A percentile compares a stretch with the other conserved stretches of the same genome.
Conservation (phyloP, 225 moss, liverwort and hornwort genomes). For the Marchantia polymorpha region DNA sequence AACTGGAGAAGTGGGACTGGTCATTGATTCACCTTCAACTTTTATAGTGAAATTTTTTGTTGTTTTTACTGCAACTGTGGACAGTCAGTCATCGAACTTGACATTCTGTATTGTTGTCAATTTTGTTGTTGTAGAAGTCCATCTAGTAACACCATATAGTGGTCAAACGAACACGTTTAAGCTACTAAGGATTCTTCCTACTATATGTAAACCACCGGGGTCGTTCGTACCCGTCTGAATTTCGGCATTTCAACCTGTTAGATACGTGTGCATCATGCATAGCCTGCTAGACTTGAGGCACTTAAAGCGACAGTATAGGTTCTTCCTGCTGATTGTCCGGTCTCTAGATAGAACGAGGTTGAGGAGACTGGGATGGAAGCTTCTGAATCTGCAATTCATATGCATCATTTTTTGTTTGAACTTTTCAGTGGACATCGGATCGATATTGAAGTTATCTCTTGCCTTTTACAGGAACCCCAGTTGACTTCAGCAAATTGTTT, state of each 20-base stretch:
- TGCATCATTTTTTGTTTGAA: background rate
- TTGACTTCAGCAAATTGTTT: constrained; percentile 48
- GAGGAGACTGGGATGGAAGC: too few species aligned
- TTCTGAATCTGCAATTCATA: background rate
- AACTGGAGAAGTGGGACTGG: too few species aligned
- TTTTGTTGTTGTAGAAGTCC: too few species aligned
- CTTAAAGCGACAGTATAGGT: background rate
- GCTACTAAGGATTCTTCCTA: too few species aligned
- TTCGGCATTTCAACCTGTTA: background rate
- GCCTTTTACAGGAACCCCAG: constrained; percentile 59
- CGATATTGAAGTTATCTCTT: background rate
- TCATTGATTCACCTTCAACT: too few species aligned
- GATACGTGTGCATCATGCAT: background rate
- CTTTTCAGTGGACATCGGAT: background rate
- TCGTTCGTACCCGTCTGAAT: background rate
- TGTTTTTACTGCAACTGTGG: too few species aligned
- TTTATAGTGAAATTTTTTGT: too few species aligned
- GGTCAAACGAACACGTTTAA: too few species aligned
- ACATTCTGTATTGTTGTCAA: too few species aligned
- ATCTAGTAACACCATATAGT: too few species aligned
- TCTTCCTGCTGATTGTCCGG: background rate
- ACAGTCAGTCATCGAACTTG: too few species aligned
- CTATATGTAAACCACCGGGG: background rate
- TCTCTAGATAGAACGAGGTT: background rate
- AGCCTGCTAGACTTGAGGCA: background rate